phyloP scores from a whole-genome alignment of 805 yeast genomes.

The Metschnikowia peoriensis region DNA sequence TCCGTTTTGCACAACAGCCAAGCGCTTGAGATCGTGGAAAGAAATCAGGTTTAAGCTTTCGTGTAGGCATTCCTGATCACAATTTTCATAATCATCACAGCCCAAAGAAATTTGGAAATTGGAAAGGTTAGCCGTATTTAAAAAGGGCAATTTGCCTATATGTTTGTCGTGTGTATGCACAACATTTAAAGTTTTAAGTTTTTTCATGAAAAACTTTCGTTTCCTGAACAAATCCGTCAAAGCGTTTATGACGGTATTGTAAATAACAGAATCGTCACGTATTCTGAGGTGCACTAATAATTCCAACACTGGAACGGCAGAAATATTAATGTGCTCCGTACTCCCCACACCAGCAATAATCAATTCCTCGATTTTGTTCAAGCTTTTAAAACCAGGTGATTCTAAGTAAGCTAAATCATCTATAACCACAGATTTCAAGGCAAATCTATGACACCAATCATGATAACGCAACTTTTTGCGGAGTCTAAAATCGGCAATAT shows the following conservation, averaged over 20 bases:
- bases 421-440: slow-evolving; percentile 19
- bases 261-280: slow-evolving; percentile 9
- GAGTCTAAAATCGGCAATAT: slow-evolving; percentile 17
- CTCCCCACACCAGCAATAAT: slow-evolving; percentile 12
- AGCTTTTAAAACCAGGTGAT: background rate
- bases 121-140: slow-evolving; percentile 24
- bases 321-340: background rate
- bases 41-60: slow-evolving; percentile 35
- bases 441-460: slow-evolving; percentile 14
- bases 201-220: slow-evolving; percentile 13
- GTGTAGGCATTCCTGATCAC: slow-evolving; percentile 41
- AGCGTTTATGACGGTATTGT: slow-evolving; percentile 1
- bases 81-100: slow-evolving; percentile 46
- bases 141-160: slow-evolving; percentile 13
- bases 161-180: slow-evolving; percentile 21
- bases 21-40: slow-evolving; percentile 32
- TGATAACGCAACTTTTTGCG: slow-evolving; percentile 10
- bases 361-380: slow-evolving; percentile 7
- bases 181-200: slow-evolving; percentile 24
- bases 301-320: slow-evolving; percentile 7
- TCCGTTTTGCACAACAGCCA: slow-evolving; percentile 34
- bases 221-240: slow-evolving; percentile 10
- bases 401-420: slow-evolving; percentile 18
- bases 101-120: slow-evolving; percentile 48
- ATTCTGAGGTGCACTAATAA: slow-evolving; percentile 8